Evolutionary conservation across 345 rosid species (phyloP), one percentile per base, ranked within the genome.

Genomic region (Salix purpurea): DNA sequence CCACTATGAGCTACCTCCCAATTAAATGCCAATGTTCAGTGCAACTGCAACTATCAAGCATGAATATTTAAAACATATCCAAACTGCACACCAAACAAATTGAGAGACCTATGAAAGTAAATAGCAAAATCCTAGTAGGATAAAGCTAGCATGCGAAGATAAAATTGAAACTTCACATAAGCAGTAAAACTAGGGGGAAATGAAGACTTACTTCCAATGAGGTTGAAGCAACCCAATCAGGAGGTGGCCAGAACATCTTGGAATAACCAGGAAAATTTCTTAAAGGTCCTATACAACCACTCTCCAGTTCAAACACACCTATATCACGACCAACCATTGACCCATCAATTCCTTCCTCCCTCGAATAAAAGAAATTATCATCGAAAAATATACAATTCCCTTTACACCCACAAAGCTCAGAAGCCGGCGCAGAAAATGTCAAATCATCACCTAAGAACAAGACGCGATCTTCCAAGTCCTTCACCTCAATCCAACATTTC

Each of bases 391-490:
- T 82, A 39, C 84, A 86, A 74, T 88, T 91, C 67, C 97, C 98
- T 37, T 54, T 84, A 77, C 83, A 81, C 18, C 71, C 69, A 68
- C 80, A 80, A 64, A 90, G 68, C 74, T 93, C 93, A 37, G 82
- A 80, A 32, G 85, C 86, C 0, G 87, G 83, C 2, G 89, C 90
- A 0, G 97, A 88, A 78, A 93, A 96, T 13, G 88, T 82, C 69
- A 89, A 89, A 68, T 91, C 98, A 76, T 92, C 95, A n/a, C 98
- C 97, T n/a, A 92, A 70, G 74, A 96, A 96, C 89, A 96, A 78
- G 77, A 94, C 83, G 0, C 80, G 83, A 84, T 87, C 87, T 2
- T 84, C 87, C 72, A 96, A 83, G 69, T 83, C 84, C 34, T 70
- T 75, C 70, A 87, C 77, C 79, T 86, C 88, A 72, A 83, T 77